These are phyloP conservation scores for Saururus chinensis DNA, from an alignment of 164 flowering plant species.

Conservation along the genomic window DNA sequence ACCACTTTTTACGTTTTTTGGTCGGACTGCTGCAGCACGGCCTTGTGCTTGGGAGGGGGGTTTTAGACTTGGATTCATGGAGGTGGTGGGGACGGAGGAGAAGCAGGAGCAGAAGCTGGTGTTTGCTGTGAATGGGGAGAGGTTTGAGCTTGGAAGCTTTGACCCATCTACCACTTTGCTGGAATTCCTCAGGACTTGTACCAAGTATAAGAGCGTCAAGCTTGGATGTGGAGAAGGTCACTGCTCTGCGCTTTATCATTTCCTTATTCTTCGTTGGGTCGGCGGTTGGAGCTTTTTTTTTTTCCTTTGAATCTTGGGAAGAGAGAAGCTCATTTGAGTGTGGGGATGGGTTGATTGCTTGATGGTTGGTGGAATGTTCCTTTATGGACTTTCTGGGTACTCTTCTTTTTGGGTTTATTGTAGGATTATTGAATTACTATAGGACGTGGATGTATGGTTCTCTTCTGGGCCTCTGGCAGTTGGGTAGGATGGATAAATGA, in stretches of 20 bases:
- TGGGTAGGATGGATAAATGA: too few relatives aligned
- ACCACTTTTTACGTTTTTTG: too few relatives aligned
- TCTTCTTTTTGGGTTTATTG: neutral
- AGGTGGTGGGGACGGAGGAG: neutral
- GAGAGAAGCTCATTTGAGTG: too few relatives aligned
- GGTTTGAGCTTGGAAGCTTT: conserved; percentile 42
- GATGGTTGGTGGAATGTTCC: neutral
- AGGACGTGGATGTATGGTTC: too few relatives aligned
- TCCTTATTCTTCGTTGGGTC: neutral
- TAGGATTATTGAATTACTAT: too few relatives aligned
- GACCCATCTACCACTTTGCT: conserved; percentile 80
- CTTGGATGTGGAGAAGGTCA: conserved; percentile 90
- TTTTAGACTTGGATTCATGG: neutral
- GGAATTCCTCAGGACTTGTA: conserved; percentile 56
- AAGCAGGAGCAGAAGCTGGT: conserved; percentile 21
- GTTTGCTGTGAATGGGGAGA: conserved; percentile 74
- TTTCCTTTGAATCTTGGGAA: too few relatives aligned
- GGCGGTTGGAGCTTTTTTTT: neutral
- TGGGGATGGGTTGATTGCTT: too few relatives aligned
- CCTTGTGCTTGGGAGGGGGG: too few relatives aligned
- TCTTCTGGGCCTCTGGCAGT: too few relatives aligned
- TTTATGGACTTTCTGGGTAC: neutral
- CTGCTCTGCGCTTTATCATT: neutral
- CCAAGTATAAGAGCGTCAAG: conserved; percentile 66
- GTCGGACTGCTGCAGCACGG: too few relatives aligned